Evolutionary conservation across 352 stramenopile species (phyloP).

Genomic region (Phytophthora palmivora): DNA sequence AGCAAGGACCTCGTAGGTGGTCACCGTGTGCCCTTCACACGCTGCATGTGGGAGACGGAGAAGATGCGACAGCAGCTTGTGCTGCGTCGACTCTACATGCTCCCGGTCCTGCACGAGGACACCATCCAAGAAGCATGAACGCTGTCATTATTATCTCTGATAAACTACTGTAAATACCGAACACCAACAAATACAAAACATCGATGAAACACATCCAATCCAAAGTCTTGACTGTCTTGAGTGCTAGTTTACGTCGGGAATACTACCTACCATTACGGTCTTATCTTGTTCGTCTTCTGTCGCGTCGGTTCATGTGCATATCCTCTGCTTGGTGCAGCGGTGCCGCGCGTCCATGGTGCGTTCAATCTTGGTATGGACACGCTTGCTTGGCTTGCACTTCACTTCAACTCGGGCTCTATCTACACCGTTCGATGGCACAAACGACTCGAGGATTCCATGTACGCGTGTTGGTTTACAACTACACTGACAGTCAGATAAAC

Average conservation of each 20-base stretch:
- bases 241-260: no score
- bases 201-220: constrained; percentile 11
- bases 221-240: no score
- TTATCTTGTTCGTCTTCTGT: no score
- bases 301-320: constrained; percentile 20
- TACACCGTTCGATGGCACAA: no score
- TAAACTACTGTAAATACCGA: constrained; percentile 31
- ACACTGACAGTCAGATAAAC: no score
- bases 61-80: constrained; percentile 55
- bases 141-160: constrained; percentile 10
- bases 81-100: constrained; percentile 37
- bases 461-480: no score
- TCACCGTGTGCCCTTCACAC: constrained; percentile 69
- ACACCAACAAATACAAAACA: constrained; percentile 26
- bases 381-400: constrained; percentile 17
- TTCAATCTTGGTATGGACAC: constrained; percentile 30
- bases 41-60: constrained; percentile 72
- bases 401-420: no score
- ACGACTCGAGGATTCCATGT: no score
- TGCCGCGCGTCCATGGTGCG: constrained; percentile 10
- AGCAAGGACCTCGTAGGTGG: constrained; percentile 55
- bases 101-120: constrained; percentile 30
- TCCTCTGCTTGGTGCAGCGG: constrained; percentile 15
- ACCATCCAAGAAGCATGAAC: constrained; percentile 19
- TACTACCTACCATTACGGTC: no score